Evolutionary conservation across 2,329 filamentous ascomycete genomes (phyloP).

Genomic region (Aspergillus ruber): DNA sequence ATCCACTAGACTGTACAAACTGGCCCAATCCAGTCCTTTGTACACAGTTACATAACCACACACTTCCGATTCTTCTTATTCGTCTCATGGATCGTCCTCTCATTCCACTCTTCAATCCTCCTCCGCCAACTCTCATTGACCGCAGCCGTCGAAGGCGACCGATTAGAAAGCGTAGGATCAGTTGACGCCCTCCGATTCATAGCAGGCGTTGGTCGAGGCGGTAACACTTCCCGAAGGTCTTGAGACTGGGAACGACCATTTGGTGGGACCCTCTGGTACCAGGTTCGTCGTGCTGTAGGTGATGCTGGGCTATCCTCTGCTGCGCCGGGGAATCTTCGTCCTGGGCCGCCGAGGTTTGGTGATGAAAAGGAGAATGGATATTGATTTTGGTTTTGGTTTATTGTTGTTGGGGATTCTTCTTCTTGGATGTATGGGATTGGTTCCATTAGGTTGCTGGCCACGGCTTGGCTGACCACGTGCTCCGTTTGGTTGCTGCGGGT

Average conservation of each 20-base stretch:
- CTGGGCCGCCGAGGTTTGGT: slow-evolving; percentile 24
- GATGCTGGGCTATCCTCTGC: slow-evolving; percentile 6
- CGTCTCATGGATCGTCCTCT: slow-evolving; percentile 31
- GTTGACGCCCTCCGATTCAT: slow-evolving; percentile 25
- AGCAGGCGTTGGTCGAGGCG: neutral
- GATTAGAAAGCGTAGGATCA: slow-evolving; percentile 19
- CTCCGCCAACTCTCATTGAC: slow-evolving; percentile 31
- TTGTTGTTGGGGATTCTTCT: slow-evolving; percentile 2
- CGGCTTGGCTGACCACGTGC: slow-evolving; percentile 1
- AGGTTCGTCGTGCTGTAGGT: neutral
- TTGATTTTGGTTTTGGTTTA: slow-evolving; percentile 12
- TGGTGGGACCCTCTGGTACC: slow-evolving; percentile 3
- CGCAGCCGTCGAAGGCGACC: slow-evolving; percentile 20
- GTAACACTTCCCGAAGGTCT: slow-evolving; percentile 7
- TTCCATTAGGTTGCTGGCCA: slow-evolving; percentile 1
- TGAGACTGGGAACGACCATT: slow-evolving; percentile 15
- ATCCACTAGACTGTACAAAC: neutral
- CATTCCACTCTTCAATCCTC: slow-evolving; percentile 36
- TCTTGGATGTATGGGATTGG: neutral
- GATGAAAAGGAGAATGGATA: slow-evolving; percentile 28
- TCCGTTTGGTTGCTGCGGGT: neutral
- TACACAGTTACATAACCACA: slow-evolving; percentile 28
- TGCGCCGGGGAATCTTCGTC: slow-evolving; percentile 6
- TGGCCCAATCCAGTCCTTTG: neutral
- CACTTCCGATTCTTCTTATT: slow-evolving; percentile 30